Evolutionary conservation across 192 early-diverging fungal species (phyloP).

Genomic region (Backusella psychrophila): DNA sequence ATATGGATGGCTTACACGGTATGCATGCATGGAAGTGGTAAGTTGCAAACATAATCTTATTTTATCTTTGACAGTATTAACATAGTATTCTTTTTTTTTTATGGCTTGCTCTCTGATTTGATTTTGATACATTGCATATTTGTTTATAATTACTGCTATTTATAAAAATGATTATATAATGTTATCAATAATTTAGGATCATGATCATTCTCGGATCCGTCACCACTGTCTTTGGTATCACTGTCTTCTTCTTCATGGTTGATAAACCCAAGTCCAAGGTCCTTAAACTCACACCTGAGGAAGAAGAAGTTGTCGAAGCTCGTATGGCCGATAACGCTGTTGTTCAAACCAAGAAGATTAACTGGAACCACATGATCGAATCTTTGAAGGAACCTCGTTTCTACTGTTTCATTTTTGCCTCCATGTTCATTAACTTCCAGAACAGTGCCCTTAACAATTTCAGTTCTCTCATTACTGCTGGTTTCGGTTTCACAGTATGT

Average conservation of each 20-base stretch:
- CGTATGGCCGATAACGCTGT: slow-evolving; percentile 27
- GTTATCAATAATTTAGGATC: slow-evolving; percentile 7
- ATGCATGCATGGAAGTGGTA: slow-evolving; percentile 32
- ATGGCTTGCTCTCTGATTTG: no score
- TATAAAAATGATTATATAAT: neutral
- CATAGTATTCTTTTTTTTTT: neutral
- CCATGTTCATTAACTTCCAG: slow-evolving; percentile 19
- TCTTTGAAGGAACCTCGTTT: slow-evolving; percentile 14
- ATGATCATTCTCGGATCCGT: slow-evolving; percentile 25
- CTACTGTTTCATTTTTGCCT: slow-evolving; percentile 2
- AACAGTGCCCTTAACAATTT: slow-evolving; percentile 11
- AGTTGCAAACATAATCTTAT: neutral
- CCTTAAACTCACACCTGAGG: slow-evolving; percentile 18
- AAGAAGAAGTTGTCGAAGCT: slow-evolving; percentile 18
- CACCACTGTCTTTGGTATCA: slow-evolving; percentile 18
- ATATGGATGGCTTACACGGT: slow-evolving; percentile 13
- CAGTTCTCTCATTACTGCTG: slow-evolving; percentile 11
- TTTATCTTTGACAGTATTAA: neutral
- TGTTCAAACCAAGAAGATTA: slow-evolving; percentile 1
- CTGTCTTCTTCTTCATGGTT: slow-evolving; percentile 24
- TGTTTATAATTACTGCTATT: neutral
- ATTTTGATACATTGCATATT: neutral
- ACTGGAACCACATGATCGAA: slow-evolving; percentile 18
- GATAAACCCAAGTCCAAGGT: slow-evolving; percentile 15
- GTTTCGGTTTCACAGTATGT: slow-evolving; percentile 18